Percentiles rank a stretch among this genome's conserved stretches.
Evolutionary conservation across 257 asterid species (phyloP).

Genomic region (Apocynum venetum): DNA sequence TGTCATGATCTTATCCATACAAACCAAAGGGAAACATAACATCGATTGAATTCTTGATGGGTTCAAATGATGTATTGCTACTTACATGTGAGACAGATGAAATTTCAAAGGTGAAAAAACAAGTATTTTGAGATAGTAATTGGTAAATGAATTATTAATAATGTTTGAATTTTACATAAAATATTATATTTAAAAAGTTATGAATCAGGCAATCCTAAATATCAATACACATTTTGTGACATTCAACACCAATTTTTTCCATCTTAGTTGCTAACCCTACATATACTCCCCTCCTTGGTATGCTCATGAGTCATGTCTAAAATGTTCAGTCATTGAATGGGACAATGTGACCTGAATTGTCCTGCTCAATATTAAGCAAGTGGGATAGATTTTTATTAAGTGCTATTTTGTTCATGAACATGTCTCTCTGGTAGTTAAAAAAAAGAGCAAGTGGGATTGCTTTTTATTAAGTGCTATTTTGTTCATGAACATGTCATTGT

Average conservation of each 20-base stretch:
- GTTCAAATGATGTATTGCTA: too few species aligned
- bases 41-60: too few species aligned
- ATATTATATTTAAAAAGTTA: too few species aligned
- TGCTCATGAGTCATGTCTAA: slow-evolving; percentile 16
- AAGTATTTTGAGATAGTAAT: too few species aligned
- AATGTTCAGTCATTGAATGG: slow-evolving; percentile 16
- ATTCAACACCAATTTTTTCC: too few species aligned
- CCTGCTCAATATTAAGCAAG: background rate
- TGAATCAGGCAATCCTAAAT: too few species aligned
- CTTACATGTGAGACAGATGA: too few species aligned
- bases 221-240: too few species aligned
- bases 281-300: slow-evolving; percentile 7
- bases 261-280: background rate
- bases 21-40: background rate
- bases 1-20: background rate
- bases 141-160: too few species aligned
- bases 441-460: slow-evolving; percentile 10
- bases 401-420: slow-evolving; percentile 5
- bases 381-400: slow-evolving; percentile 8
- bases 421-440: background rate
- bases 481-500: background rate
- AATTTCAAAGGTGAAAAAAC: too few species aligned
- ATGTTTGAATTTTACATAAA: too few species aligned
- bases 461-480: slow-evolving; percentile 7
- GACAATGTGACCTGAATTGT: slow-evolving; percentile 18